Evolutionary conservation across 208 protist species (phyloP).

Genomic region (Crithidia brevicula): DNA sequence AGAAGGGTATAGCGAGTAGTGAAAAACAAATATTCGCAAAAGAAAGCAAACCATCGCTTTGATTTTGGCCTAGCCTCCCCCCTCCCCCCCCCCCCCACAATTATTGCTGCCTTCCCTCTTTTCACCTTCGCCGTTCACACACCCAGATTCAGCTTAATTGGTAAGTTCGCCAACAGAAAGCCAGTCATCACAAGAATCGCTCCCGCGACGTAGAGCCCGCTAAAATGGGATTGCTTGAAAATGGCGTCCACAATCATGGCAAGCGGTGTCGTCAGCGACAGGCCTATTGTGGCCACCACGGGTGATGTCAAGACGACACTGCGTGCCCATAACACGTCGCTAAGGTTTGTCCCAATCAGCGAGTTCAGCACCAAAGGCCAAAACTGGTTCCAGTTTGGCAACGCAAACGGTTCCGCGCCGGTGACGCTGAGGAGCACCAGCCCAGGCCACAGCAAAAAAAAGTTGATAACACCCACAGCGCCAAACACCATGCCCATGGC

Average conservation of each 20-base stretch:
- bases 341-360: constrained; percentile 90
- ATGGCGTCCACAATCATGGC: constrained; percentile 87
- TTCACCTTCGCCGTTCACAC: background rate
- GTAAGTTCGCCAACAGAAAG: constrained; percentile 82
- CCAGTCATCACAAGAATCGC: constrained; percentile 76
- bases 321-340: constrained; percentile 91
- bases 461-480: constrained; percentile 80
- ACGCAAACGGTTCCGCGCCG: constrained; percentile 69
- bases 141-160: constrained; percentile 29
- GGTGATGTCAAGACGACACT: constrained; percentile 92
- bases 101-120: too few species aligned
- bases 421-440: constrained; percentile 61
- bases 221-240: constrained; percentile 49
- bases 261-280: constrained; percentile 90
- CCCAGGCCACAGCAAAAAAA: constrained; percentile 77
- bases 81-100: too few species aligned
- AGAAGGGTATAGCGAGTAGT: too few species aligned
- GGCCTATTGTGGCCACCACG: constrained; percentile 86
- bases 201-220: constrained; percentile 64
- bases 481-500: constrained; percentile 91
- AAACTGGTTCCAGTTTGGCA: constrained; percentile 62
- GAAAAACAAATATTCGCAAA: too few species aligned
- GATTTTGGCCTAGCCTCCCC: too few species aligned
- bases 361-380: constrained; percentile 83
- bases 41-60: too few species aligned